Evolutionary conservation across 192 early-diverging fungal genomes (phyloP).

Genomic region (Lobosporangium transversale): DNA sequence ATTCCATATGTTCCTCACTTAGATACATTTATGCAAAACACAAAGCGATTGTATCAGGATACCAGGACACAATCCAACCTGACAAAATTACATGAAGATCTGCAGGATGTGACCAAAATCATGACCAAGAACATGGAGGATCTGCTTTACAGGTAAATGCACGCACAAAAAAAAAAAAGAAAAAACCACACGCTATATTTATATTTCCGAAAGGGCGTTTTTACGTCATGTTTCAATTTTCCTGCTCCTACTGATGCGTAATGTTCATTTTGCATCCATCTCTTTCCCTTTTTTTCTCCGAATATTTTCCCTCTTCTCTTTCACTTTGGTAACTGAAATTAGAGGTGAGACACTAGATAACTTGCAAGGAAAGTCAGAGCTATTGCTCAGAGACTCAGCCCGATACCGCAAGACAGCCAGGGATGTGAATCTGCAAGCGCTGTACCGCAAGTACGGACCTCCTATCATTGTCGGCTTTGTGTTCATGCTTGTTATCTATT

Average conservation of each 20-base stretch:
- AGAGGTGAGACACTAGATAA: constrained; percentile 70
- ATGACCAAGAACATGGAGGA: constrained; percentile 99
- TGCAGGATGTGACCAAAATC: constrained; percentile 95
- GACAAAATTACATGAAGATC: constrained; percentile 93
- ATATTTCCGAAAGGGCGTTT: too few species aligned
- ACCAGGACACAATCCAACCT: constrained; percentile 92
- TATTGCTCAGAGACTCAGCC: constrained; percentile 61
- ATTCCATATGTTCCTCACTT: background rate
- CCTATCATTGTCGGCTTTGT: constrained; percentile 79
- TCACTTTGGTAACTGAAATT: constrained; percentile 13
- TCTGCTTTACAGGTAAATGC: constrained; percentile 73
- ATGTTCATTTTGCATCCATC: constrained; percentile 2
- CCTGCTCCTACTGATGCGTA: background rate
- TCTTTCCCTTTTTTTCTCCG: background rate
- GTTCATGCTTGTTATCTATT: constrained; percentile 84
- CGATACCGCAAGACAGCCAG: constrained; percentile 91
- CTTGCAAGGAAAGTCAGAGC: constrained; percentile 69
- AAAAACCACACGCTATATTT: too few species aligned
- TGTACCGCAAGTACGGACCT: constrained; percentile 96
- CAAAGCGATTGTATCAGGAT: constrained; percentile 96
- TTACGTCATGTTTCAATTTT: too few species aligned
- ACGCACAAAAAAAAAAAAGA: background rate
- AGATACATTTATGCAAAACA: constrained; percentile 99
- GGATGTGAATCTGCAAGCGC: constrained; percentile 86
- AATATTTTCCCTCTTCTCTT: constrained; percentile 63